These are phyloP conservation scores for Tricladium varicosporioides DNA, from an alignment of 2,329 filamentous ascomycete genomes.

Conservation along the genomic window DNA sequence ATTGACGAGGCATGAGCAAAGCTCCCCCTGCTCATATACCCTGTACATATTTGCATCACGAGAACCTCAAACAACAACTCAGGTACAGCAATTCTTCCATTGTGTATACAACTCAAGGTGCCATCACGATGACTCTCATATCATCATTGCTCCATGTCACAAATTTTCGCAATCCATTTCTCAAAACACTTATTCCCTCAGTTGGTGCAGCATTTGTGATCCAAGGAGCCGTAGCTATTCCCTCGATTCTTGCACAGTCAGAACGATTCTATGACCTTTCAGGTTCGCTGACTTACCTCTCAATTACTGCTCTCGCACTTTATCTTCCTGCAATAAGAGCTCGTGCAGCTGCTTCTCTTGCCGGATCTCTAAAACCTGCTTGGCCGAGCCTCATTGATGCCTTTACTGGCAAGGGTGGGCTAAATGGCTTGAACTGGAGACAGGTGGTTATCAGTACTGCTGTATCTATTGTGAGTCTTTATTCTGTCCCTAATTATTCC, in stretches of 20 bases:
- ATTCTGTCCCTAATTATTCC: not conserved
- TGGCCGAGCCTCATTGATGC: conserved; percentile 47
- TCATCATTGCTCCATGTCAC: conserved; percentile 55
- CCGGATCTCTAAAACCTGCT: conserved; percentile 39
- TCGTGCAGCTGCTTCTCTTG: conserved; percentile 44
- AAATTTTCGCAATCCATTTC: conserved; percentile 59
- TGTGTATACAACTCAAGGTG: not conserved
- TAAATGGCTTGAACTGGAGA: conserved; percentile 57
- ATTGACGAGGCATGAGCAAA: conserved; percentile 7
- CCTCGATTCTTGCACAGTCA: conserved; percentile 57
- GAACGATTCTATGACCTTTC: conserved; percentile 70
- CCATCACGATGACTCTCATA: conserved; percentile 32
- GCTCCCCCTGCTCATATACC: not conserved
- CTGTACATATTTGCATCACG: not conserved
- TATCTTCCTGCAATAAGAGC: conserved; percentile 59
- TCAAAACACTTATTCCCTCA: conserved; percentile 60
- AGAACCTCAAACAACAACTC: not conserved
- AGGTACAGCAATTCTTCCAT: not conserved
- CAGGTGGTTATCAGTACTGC: conserved; percentile 52
- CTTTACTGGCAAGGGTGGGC: conserved; percentile 41
- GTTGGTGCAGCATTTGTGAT: conserved; percentile 62
- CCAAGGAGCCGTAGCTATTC: conserved; percentile 60
- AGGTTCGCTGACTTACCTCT: conserved; percentile 64
- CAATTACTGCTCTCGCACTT: conserved; percentile 60
- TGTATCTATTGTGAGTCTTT: conserved; percentile 42